Base-by-base conservation (phyloP, 768 basidiomycete species). In the Pleurotus eryngii region DNA sequence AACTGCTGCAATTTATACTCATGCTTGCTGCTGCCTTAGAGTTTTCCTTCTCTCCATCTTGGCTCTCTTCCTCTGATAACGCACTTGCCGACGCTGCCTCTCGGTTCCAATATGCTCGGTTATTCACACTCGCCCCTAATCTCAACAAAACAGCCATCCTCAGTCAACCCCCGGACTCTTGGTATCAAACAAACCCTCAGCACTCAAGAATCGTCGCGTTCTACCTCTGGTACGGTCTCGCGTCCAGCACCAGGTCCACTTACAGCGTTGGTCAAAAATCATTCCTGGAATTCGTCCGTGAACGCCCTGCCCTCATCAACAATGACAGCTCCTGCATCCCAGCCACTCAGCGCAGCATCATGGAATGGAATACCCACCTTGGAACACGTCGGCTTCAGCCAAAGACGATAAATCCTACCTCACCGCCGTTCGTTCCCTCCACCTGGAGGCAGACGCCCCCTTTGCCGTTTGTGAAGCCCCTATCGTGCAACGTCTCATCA, bases 31-130 rank as follows among this genome's bases (percentile, higher is more conserved):
- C 61, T 17, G 14, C 48, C 14, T 62, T 66, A 7, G 51, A 60
- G 7, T 68, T 68, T 42, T 55, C 66, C 42, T 67, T 57, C 60
- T 65, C 64, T 49, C 62, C 57, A 49, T n/a, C 59, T n/a, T 69
- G 63, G 64, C 54, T 68, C 37, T 46, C 67, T 6, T 59, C 67
- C 42, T 5, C 43, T 8, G 59, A 68, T 15, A 67, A 68, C 38
- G 5, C 40, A 0, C 26, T 67, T 51, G 67, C 68, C 65, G 63
- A 70, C 27, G 62, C 67, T 47, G 66, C 67, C 55, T 70, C 68
- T 59, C 60, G 63, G 62, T 68, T 67, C 48, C 60, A 60, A 59
- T 72, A 66, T 55, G 9, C 50, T 8, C 39, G 56, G 15, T 50
- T 72, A 0, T 68, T 72, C 60, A n/a, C 59, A 15, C 60, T 68